These are phyloP conservation scores for Anastatica hierochuntica DNA, from an alignment of 345 rosid species.

Conservation along the genomic window DNA sequence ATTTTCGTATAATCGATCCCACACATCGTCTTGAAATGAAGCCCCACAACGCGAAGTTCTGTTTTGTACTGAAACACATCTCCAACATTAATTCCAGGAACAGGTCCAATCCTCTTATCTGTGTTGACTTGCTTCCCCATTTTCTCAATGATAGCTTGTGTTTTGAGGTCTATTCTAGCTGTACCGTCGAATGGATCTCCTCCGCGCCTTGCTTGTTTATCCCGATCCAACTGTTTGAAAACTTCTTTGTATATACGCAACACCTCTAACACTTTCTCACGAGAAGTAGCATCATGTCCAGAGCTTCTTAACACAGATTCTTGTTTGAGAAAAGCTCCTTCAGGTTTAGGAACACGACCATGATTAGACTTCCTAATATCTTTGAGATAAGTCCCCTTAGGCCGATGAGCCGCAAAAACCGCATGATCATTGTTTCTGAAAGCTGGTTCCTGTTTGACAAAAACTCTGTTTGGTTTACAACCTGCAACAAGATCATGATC, in stretches of 20 bases:
- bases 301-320: not conserved
- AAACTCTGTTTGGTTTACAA: not conserved
- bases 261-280: conserved; percentile 47
- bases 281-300: not conserved
- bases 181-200: conserved; percentile 11
- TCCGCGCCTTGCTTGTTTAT: conserved; percentile 41
- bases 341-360: not conserved
- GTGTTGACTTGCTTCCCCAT: conserved; percentile 35
- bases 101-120: conserved; percentile 43
- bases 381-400: not conserved
- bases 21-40: conserved; percentile 55
- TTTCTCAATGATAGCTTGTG: conserved; percentile 39
- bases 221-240: conserved; percentile 44
- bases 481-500: not conserved
- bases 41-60: conserved; percentile 65
- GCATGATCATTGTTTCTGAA: not conserved
- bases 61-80: conserved; percentile 74
- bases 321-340: not conserved
- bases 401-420: not conserved
- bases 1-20: conserved; percentile 66
- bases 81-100: conserved; percentile 76
- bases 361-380: not conserved
- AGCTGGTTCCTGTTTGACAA: not conserved
- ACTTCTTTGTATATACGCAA: conserved; percentile 49
- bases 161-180: conserved; percentile 46